Base-by-base conservation (phyloP, 371 early-diverging fungal genomes). In the Mucor piriformis region DNA sequence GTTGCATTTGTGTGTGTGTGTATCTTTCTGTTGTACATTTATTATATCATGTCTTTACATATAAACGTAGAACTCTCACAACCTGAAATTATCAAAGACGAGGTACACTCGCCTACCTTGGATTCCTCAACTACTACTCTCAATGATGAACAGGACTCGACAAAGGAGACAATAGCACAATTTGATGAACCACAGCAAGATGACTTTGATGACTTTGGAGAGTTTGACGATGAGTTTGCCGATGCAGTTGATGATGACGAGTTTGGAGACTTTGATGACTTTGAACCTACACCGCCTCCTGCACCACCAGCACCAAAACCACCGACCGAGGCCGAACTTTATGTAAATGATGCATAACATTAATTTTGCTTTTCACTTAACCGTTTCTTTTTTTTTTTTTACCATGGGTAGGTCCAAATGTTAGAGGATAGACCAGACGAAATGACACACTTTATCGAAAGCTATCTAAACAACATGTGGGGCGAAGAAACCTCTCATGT, bases 241-340 rank as follows among this genome's bases (percentile, higher is more conserved):
- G 40, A 29, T 3, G 21, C 50, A 4, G 32, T 34, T 32, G 33
- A 55, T 29, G 20, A 40, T 10, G 44, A 54, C 1, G 55, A 42
- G 2, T 38, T 55, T 62, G 76, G 72, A 2, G 76, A 74, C 24
- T 73, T 76, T 64, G 80, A 74, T 15, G 80, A 79, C 24, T 79
- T 79, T 62, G 76, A 59, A 8, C 66, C 29, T 29, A 29, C 67
- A 34, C 51, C 38, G n/a, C 12, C 43, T 13, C 18, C 58, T 23
- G 0, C 25, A n/a, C 13, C 32, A 10, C 47, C 34, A 29, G 29
- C 35, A 5, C 63, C 60, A 29, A 50, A 32, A 13, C 44, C 58
- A 33, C 69, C 71, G 3, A 68, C 68, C n/a, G 69, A 66, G 24
- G 69, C 71, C 27, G 69, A 70, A 50, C 54, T 63, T 52, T 76